Evolutionary conservation across 2,329 filamentous ascomycete genomes (phyloP).

Genomic region (Fusarium siculi): DNA sequence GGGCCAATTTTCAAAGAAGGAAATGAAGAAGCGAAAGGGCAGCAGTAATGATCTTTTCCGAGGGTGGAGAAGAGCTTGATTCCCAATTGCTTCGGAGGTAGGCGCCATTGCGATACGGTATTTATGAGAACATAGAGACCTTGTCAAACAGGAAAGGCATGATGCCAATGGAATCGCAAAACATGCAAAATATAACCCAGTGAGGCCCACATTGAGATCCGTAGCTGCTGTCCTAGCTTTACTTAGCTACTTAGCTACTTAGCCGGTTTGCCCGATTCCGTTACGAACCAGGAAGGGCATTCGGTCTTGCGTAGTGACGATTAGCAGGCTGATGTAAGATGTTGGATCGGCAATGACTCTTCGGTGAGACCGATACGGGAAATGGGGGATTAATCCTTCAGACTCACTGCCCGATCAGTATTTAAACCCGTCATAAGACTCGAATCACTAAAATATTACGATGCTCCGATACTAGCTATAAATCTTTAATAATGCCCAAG

Average conservation of each 20-base stretch:
- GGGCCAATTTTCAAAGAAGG: not conserved
- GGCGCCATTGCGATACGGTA: not conserved
- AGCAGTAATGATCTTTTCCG: too few species aligned
- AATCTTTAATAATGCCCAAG: not conserved
- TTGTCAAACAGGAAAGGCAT: too few species aligned
- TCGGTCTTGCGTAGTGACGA: accelerated
- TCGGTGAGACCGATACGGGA: not conserved
- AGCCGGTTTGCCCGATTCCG: accelerated
- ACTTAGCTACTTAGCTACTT: accelerated
- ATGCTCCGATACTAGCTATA: not conserved
- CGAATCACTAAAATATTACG: accelerated
- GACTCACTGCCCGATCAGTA: not conserved
- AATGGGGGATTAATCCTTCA: not conserved
- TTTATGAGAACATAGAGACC: too few species aligned
- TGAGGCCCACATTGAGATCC: accelerated
- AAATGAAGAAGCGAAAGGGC: not conserved
- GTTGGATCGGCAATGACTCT: not conserved
- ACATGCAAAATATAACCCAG: accelerated
- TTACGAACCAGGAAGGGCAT: accelerated
- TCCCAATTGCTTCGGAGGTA: accelerated
- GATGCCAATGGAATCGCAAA: too few species aligned
- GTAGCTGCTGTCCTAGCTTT: accelerated
- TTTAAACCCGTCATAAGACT: accelerated
- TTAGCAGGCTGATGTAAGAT: not conserved
- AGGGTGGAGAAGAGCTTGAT: not conserved